Percentiles rank a stretch among this genome's conserved stretches.
These are phyloP conservation scores for Epichloe festucae DNA, from an alignment of 2,329 filamentous ascomycete genomes.

Conservation along the genomic window DNA sequence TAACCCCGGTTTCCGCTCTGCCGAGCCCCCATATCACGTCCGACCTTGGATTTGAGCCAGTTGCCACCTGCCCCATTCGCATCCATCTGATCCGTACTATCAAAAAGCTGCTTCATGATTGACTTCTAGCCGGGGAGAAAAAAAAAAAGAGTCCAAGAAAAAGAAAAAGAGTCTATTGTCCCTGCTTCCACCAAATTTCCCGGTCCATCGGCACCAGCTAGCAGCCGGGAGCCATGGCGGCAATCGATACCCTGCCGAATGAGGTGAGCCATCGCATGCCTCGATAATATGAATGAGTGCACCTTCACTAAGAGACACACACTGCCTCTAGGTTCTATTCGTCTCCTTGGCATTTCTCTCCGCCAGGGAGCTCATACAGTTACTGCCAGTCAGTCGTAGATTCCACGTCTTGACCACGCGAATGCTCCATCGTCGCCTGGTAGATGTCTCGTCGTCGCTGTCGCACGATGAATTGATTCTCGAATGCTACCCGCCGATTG, in stretches of 20 bases:
- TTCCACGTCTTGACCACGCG: constrained; percentile 50
- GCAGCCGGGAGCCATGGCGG: not conserved
- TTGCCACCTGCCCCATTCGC: too few species aligned
- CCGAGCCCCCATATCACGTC: too few species aligned
- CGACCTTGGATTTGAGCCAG: too few species aligned
- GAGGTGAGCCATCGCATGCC: not conserved
- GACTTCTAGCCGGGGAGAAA: too few species aligned
- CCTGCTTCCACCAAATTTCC: too few species aligned
- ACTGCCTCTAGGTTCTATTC: not conserved
- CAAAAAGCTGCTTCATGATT: too few species aligned
- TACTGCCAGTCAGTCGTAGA: constrained; percentile 46
- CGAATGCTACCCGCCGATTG: constrained; percentile 65
- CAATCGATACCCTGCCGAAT: not conserved
- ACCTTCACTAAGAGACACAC: too few species aligned
- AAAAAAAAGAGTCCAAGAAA: too few species aligned
- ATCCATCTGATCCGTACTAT: too few species aligned
- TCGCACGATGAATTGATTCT: constrained; percentile 50
- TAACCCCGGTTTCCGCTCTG: too few species aligned
- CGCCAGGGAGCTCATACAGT: constrained; percentile 38
- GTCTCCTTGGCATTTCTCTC: constrained; percentile 29
- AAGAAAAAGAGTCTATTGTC: too few species aligned
- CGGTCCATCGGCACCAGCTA: not conserved
- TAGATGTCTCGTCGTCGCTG: constrained; percentile 19
- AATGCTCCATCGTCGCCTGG: constrained; percentile 51
- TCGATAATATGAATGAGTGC: too few species aligned